Evolutionary conservation across 1,139 yeast species (phyloP).

Genomic region (Meyerozyma sp.): DNA sequence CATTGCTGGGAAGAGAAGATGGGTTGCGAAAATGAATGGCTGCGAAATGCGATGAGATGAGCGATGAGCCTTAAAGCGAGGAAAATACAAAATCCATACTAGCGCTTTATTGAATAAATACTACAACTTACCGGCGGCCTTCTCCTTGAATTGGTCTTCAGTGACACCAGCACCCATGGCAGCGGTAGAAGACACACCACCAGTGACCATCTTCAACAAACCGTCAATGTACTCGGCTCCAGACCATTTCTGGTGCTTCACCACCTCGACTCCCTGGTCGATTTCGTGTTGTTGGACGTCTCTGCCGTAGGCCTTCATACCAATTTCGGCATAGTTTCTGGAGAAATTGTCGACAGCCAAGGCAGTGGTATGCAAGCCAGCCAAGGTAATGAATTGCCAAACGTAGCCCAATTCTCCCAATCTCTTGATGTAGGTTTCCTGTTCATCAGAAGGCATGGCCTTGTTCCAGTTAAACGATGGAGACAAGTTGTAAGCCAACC

Average conservation of each 20-base stretch:
- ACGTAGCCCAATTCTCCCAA: conserved; percentile 87
- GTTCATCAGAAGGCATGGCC: conserved; percentile 86
- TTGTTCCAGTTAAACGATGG: conserved; percentile 98
- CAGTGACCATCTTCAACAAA: conserved; percentile 82
- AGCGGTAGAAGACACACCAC: conserved; percentile 93
- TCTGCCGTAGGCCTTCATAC: conserved; percentile 95
- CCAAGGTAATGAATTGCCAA: conserved; percentile 97
- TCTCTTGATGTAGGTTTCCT: conserved; percentile 84
- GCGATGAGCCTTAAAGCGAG: background rate
- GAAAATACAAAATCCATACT: background rate
- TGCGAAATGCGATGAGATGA: background rate
- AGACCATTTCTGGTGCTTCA: conserved; percentile 98
- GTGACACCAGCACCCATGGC: conserved; percentile 99
- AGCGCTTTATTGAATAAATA: background rate
- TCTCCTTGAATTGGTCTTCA: conserved; percentile 82
- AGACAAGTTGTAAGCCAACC: conserved; percentile 94
- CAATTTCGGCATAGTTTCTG: conserved; percentile 68
- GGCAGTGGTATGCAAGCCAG: conserved; percentile 96
- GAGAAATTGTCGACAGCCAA: conserved; percentile 86
- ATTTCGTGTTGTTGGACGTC: conserved; percentile 85
- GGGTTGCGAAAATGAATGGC: background rate
- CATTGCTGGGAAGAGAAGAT: conserved; percentile 12
- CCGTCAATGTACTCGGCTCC: conserved; percentile 98
- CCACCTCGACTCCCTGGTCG: conserved; percentile 87
- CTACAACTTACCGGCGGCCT: conserved; percentile 3